Percentiles rank a stretch among this genome's conserved stretches.
Evolutionary conservation across 2,329 filamentous ascomycete genomes (phyloP).

Genomic region (Aureobasidium sp.): DNA sequence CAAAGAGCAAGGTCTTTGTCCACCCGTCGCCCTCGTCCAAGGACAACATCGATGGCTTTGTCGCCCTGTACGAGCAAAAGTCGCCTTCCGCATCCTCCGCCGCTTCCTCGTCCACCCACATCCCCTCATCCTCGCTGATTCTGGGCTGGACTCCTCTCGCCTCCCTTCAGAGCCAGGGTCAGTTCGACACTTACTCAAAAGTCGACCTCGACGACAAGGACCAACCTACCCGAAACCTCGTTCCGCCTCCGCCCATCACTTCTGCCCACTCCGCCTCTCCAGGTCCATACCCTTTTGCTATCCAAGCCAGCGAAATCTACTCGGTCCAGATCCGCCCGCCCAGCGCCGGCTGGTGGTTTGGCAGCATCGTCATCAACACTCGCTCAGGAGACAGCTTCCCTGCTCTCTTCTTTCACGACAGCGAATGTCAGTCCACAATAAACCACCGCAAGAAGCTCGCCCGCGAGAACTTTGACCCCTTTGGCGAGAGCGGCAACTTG

Average conservation of each 20-base stretch:
- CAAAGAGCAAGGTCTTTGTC: slow-evolving; percentile 97
- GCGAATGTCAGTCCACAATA: slow-evolving; percentile 92
- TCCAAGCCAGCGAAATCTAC: slow-evolving; percentile 85
- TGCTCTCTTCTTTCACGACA: slow-evolving; percentile 94
- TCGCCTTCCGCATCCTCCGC: slow-evolving; percentile 29
- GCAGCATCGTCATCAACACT: slow-evolving; percentile 88
- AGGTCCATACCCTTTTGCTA: slow-evolving; percentile 81
- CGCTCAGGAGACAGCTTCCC: slow-evolving; percentile 87
- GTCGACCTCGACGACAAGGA: slow-evolving; percentile 80
- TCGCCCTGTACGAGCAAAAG: slow-evolving; percentile 90
- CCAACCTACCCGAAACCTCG: slow-evolving; percentile 76
- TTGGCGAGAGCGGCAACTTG: slow-evolving; percentile 73
- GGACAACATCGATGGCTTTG: slow-evolving; percentile 91
- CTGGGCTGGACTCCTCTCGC: slow-evolving; percentile 92
- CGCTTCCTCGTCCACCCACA: slow-evolving; percentile 34
- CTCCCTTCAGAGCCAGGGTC: slow-evolving; percentile 63
- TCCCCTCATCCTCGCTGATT: slow-evolving; percentile 62
- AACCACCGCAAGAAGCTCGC: slow-evolving; percentile 82
- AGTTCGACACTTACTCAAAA: slow-evolving; percentile 81
- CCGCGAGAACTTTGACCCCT: slow-evolving; percentile 71
- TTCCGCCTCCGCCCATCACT: slow-evolving; percentile 81
- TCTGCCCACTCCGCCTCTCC: slow-evolving; percentile 62
- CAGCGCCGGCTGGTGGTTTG: slow-evolving; percentile 97
- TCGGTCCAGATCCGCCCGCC: slow-evolving; percentile 84
- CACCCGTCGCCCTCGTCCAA: slow-evolving; percentile 88